Evolutionary conservation across 2,329 filamentous ascomycete species (phyloP), one percentile per base, ranked within the genome.

Genomic region (Aspergillus terreus): DNA sequence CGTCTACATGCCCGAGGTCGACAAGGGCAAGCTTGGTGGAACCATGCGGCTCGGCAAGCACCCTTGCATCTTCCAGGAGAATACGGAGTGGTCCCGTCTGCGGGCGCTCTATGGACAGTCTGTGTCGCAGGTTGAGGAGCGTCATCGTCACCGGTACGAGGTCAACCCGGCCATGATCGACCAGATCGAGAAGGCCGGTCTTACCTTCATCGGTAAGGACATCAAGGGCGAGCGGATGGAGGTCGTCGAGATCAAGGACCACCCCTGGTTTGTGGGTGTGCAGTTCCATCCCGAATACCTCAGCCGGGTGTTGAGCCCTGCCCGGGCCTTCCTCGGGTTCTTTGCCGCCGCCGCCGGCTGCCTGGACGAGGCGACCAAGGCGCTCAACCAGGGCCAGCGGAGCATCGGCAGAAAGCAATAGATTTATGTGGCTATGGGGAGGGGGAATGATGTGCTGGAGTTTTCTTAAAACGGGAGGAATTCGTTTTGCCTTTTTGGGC

Each of bases 251-350:
- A 74, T 95, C 55, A 85, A 85, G 67, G 85, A 92, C 58, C 90
- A 95, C 68, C 88, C 87, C 0, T 95, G 83, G 79, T 95, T 86
- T 61, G 88, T 95, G 15, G 86, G 87, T 56, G 87, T 94, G 7
- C 92, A 96, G 71, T 92, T 87, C 71, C 91, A 96, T 69, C 90
- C 92, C 2, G 91, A 96, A 71, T 95, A 92, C 67, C 77, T 89
- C 46, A 86, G 82, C 60, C 81, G 87, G 47, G 90, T 94, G 2
- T 74, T 95, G 55, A 77, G 82, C 46, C 89, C 89, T 0, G 86
- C 82, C 64, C 83, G 83, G 66, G 85, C 88, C 1, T 94, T 90
- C 72, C 78, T 96, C 19, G 91, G 91, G 44, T 92, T 96, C 68
- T 82, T 96, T 44, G 90, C 91, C 30, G 88, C 90, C 2, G 83